Conservation (phyloP, 306 rosid genomes). For the Malus asiatica region DNA sequence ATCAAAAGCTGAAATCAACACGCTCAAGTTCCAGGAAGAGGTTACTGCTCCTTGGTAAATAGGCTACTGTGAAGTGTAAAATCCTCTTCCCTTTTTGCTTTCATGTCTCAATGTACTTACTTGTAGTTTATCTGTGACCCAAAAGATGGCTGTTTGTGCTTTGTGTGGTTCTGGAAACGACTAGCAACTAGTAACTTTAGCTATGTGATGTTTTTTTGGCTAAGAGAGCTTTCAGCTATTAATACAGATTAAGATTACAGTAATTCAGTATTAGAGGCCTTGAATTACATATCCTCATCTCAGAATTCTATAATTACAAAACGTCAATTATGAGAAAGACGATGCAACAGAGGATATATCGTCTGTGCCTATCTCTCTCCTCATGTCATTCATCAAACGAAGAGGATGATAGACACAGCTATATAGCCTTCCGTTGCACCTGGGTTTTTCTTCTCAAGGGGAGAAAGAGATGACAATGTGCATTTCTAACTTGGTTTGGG, state of each 20-base stretch:
- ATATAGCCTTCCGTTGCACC: too few relatives aligned
- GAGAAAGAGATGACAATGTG: not conserved
- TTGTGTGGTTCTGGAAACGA: not conserved
- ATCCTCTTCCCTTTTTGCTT: not conserved
- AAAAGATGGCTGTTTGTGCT: slow-evolving; percentile 1
- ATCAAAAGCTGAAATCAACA: slow-evolving; percentile 43
- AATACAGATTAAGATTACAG: too few relatives aligned
- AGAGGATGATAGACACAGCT: too few relatives aligned
- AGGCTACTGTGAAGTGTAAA: not conserved
- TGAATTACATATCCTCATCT: not conserved
- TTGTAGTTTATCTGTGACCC: not conserved
- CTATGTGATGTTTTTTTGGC: not conserved
- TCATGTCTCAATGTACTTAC: not conserved
- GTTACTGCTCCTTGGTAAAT: slow-evolving; percentile 55
- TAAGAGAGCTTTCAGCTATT: not conserved
- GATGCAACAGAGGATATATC: too few relatives aligned
- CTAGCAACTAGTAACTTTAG: not conserved
- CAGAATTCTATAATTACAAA: not conserved
- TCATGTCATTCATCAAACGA: too few relatives aligned
- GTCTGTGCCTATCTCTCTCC: too few relatives aligned
- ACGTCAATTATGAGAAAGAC: too few relatives aligned
- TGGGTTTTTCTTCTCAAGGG: not conserved
- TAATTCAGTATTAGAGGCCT: too few relatives aligned
- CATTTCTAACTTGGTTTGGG: not conserved
- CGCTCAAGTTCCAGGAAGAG: slow-evolving; percentile 43